Evolutionary conservation across 164 flowering plant genomes (phyloP), one percentile per base, ranked within the genome.

Genomic region (Sextonia rubra): DNA sequence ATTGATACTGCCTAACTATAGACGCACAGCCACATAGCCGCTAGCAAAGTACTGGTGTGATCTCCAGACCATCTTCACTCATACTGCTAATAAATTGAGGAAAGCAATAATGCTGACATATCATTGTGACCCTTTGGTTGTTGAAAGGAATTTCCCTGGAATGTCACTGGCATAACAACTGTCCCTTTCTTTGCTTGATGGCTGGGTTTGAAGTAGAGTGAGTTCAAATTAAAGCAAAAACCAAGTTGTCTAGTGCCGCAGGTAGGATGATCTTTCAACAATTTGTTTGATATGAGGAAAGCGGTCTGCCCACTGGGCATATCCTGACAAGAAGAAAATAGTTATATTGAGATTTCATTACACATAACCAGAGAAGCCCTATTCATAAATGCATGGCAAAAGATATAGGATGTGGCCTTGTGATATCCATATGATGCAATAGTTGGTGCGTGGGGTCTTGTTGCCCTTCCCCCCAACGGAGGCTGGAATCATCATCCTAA

Each of bases 221-320:
- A 27, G 25, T 24, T 24, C 64, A 22, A 24, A 69, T 26, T 69
- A 32, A 18, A 63, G 26, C 29, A 29, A 6, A 64, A 66, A 64
- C 47, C 60, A 56, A 44, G 18, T 14, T 24, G 3, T 22, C 55
- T 30, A 64, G 25, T 17, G 47, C 66, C 8, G n/a, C 48, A 48
- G 70, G n/a, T 55, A 27, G 62, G 12, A 37, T 76, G 68, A 77
- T 79, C 82, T 69, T 70, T 77, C 85, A 66, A 89, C 85, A 4
- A 85, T 81, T 26, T 75, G 77, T 78, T 77, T 88, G 61, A 92
- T 77, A 29, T 11, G 78, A 25, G 94, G 96, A 70, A 83, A 92
- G 25, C 89, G 85, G 73, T 79, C 67, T 15, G 88, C 85, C 97
- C 96, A 93, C 64, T 87, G 77, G 64, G 87, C 84, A 74, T 80